phyloP scores from a whole-genome alignment of 2,329 filamentous ascomycete genomes.

The Monilinia laxa region DNA sequence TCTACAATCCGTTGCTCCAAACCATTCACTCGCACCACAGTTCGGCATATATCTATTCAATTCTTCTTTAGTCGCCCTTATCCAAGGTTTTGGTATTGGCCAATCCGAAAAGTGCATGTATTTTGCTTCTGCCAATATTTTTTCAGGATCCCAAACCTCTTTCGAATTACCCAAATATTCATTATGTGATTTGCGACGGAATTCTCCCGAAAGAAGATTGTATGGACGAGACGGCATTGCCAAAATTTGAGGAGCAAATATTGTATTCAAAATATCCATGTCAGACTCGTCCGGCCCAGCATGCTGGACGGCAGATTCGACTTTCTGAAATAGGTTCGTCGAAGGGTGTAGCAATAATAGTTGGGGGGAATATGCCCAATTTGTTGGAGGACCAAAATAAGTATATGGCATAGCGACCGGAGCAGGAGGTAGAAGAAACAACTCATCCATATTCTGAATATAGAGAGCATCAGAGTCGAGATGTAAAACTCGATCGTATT shows the following conservation, averaged over 20 bases:
- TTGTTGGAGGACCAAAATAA: conserved; percentile 32
- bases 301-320: conserved; percentile 29
- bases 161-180: conserved; percentile 49
- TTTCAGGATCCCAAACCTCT: conserved; percentile 55
- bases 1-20: conserved; percentile 37
- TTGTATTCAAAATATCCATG: conserved; percentile 47
- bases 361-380: conserved; percentile 34
- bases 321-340: conserved; percentile 25
- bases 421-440: conserved; percentile 35
- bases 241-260: conserved; percentile 51
- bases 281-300: conserved; percentile 32
- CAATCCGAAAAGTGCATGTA: conserved; percentile 61
- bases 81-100: conserved; percentile 61
- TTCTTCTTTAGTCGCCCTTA: conserved; percentile 31
- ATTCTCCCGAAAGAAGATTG: conserved; percentile 56
- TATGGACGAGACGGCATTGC: conserved; percentile 58
- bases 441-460: conserved; percentile 34
- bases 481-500: conserved; percentile 33
- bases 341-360: conserved; percentile 35
- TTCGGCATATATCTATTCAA: conserved; percentile 38
- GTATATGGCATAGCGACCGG: conserved; percentile 37
- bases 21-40: conserved; percentile 35
- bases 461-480: conserved; percentile 34
- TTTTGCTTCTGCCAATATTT: conserved; percentile 51
- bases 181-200: conserved; percentile 51